These are phyloP conservation scores for Mycena leptocephala DNA, from an alignment of 768 basidiomycete genomes.

Conservation along the genomic window DNA sequence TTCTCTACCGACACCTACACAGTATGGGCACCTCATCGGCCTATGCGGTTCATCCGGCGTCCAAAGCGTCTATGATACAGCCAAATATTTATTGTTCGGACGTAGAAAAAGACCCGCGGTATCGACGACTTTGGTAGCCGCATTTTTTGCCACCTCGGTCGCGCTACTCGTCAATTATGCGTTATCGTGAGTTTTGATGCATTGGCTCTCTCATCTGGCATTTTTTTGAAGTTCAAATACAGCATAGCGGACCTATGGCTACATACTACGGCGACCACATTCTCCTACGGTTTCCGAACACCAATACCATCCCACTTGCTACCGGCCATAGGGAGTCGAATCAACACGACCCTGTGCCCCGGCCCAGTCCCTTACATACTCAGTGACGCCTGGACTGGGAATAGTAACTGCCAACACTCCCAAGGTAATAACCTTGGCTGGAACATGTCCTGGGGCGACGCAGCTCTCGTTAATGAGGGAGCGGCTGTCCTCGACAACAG, in stretches of 20 bases:
- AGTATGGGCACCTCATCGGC: constrained; percentile 22
- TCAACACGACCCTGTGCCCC: constrained; percentile 17
- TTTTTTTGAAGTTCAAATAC: background rate
- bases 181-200: constrained; percentile 6
- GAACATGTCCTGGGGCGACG: background rate
- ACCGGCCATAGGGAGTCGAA: background rate
- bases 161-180: constrained; percentile 2
- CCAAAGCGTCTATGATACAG: background rate
- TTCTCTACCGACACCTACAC: constrained; percentile 16
- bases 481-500: background rate
- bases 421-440: background rate
- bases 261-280: constrained; percentile 17
- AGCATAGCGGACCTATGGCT: constrained; percentile 21
- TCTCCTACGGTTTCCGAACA: background rate
- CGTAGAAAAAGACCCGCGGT: constrained; percentile 2
- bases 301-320: background rate
- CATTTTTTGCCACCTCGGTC: background rate
- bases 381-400: background rate
- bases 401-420: constrained; percentile 7
- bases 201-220: background rate
- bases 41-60: constrained; percentile 19
- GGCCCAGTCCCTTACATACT: background rate
- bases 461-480: background rate
- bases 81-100: background rate
- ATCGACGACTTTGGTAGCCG: background rate